These are phyloP conservation scores for Aureobasidium mangrovei DNA, from an alignment of 2,329 filamentous ascomycete genomes.

Conservation along the genomic window DNA sequence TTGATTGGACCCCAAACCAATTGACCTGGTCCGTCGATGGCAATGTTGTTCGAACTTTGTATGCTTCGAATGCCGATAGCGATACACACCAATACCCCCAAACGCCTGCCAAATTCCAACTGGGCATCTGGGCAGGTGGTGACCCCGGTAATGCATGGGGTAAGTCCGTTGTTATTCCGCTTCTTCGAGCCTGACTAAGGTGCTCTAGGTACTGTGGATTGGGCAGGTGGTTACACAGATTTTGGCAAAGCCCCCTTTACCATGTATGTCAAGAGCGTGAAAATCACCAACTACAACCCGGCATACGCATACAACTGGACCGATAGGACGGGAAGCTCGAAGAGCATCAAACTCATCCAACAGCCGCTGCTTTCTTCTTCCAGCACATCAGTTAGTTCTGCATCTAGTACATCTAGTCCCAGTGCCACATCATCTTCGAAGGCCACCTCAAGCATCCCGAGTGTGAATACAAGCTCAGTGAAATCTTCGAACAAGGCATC, in stretches of 20 bases:
- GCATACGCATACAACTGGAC: constrained; percentile 50
- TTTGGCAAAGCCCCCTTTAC: constrained; percentile 28
- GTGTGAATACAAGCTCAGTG: background rate
- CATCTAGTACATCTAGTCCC: background rate
- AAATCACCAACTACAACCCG: constrained; percentile 28
- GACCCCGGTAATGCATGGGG: constrained; percentile 53
- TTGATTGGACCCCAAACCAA: constrained; percentile 59
- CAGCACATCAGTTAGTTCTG: background rate
- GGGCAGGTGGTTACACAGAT: constrained; percentile 30
- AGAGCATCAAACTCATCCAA: constrained; percentile 47
- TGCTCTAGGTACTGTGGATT: constrained; percentile 24
- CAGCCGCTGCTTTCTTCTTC: background rate
- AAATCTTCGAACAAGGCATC: background rate
- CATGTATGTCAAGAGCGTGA: constrained; percentile 28
- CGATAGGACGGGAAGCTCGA: constrained; percentile 31
- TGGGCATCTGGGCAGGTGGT: constrained; percentile 76
- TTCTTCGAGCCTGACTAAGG: constrained; percentile 20
- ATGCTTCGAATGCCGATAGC: constrained; percentile 29
- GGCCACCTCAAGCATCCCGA: background rate
- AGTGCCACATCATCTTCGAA: background rate
- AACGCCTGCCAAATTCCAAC: constrained; percentile 17
- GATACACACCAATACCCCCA: constrained; percentile 28
- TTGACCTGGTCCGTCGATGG: constrained; percentile 59
- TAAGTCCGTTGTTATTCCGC: constrained; percentile 4
- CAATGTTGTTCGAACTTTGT: constrained; percentile 37